Conservation (phyloP, 257 asterid genomes). For the Avicennia marina region DNA sequence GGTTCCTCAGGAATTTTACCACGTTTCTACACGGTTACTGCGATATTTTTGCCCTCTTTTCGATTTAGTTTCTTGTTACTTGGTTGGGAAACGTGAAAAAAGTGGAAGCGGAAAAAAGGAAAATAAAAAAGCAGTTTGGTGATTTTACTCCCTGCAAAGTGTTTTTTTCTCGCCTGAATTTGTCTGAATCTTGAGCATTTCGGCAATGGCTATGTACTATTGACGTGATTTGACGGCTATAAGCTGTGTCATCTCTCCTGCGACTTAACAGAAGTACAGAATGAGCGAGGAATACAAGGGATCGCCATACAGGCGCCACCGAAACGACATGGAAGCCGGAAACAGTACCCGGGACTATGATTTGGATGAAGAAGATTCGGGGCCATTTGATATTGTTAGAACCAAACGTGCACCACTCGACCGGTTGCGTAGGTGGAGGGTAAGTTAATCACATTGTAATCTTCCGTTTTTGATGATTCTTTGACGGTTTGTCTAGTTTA, state of each 20-base stretch:
- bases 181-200: too few species aligned
- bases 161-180: too few species aligned
- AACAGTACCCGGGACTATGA: conserved; percentile 16
- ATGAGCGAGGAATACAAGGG: conserved; percentile 33
- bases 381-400: conserved; percentile 65
- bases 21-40: too few species aligned
- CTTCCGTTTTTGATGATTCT: not conserved
- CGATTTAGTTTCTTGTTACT: too few species aligned
- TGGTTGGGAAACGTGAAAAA: too few species aligned
- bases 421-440: conserved; percentile 83
- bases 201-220: not conserved
- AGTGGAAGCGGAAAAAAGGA: too few species aligned
- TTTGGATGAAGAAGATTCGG: conserved; percentile 40
- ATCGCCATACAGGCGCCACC: conserved; percentile 65
- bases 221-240: not conserved
- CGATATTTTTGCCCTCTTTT: too few species aligned
- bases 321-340: conserved; percentile 61
- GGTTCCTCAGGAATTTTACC: too few species aligned
- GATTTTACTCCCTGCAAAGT: too few species aligned
- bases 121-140: too few species aligned
- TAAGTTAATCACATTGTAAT: conserved; percentile 28
- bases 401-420: conserved; percentile 82
- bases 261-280: conserved; percentile 35
- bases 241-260: conserved; percentile 42
- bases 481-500: not conserved